A percentile compares a stretch with the other conserved stretches of the same genome.
Conservation (phyloP, 768 basidiomycete genomes). For the Serendipita vermifera region DNA sequence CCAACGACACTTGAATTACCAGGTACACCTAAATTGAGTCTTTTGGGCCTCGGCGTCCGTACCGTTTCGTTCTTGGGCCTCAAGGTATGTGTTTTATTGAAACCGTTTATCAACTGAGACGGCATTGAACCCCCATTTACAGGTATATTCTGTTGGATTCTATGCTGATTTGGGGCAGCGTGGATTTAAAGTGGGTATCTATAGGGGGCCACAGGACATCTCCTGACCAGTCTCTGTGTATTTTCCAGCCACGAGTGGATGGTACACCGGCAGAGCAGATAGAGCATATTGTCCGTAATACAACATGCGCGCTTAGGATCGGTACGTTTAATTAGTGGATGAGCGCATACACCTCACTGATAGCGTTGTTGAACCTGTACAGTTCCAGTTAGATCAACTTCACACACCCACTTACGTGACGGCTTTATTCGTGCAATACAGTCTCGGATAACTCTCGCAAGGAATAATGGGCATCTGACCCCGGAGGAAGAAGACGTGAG, state of each 20-base stretch:
- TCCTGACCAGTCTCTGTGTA: constrained; percentile 3
- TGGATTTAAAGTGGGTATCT: not conserved
- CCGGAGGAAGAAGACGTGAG: constrained; percentile 40
- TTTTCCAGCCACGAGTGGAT: constrained; percentile 36
- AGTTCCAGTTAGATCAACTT: constrained; percentile 75
- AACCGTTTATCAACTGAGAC: too few relatives aligned
- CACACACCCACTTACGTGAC: constrained; percentile 67
- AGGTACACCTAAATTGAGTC: constrained; percentile 45
- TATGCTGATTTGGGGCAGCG: constrained; percentile 72
- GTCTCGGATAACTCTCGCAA: constrained; percentile 40
- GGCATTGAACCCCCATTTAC: too few relatives aligned
- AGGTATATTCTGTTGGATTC: constrained; percentile 83
- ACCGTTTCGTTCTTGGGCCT: constrained; percentile 81
- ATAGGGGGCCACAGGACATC: not conserved
- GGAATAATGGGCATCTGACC: constrained; percentile 40
- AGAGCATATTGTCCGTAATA: constrained; percentile 48
- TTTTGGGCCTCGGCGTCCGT: constrained; percentile 76
- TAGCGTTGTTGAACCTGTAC: not conserved
- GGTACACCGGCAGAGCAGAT: constrained; percentile 60
- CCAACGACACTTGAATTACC: constrained; percentile 52
- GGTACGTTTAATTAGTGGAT: constrained; percentile 31
- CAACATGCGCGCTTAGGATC: constrained; percentile 62
- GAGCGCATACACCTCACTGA: constrained; percentile 3
- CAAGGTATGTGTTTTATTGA: too few relatives aligned
- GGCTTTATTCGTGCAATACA: constrained; percentile 68